Conservation (phyloP, 2,329 filamentous ascomycete species). For the Thielaviopsis euricoi region DNA sequence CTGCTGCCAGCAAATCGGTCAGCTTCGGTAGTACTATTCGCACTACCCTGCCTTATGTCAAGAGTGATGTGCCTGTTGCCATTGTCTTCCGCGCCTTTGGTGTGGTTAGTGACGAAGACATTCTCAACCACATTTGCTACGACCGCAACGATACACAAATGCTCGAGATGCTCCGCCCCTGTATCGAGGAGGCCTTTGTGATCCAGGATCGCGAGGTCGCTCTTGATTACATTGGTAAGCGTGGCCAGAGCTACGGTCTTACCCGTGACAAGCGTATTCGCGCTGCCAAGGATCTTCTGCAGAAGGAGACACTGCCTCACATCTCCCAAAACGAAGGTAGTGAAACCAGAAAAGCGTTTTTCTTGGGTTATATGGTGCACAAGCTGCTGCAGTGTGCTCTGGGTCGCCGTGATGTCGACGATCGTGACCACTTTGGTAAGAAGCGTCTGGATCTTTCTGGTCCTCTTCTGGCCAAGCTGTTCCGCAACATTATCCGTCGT, state of each 20-base stretch:
- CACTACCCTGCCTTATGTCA: constrained; percentile 84
- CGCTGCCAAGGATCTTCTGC: constrained; percentile 83
- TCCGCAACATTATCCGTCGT: constrained; percentile 79
- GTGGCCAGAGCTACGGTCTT: constrained; percentile 55
- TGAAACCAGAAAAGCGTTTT: constrained; percentile 93
- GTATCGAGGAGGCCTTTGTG: constrained; percentile 90
- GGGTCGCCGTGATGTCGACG: constrained; percentile 83
- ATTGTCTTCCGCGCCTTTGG: constrained; percentile 92
- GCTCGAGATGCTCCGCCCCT: constrained; percentile 93
- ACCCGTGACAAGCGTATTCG: constrained; percentile 77
- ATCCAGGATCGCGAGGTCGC: constrained; percentile 93
- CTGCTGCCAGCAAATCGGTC: constrained; percentile 53
- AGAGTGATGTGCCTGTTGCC: constrained; percentile 80
- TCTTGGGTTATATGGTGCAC: constrained; percentile 98
- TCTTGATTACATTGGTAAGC: constrained; percentile 87
- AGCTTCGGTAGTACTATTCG: constrained; percentile 78
- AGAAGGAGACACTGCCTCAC: constrained; percentile 91
- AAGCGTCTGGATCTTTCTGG: constrained; percentile 93
- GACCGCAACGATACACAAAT: constrained; percentile 90
- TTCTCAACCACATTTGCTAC: constrained; percentile 94
- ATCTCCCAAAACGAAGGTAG: constrained; percentile 91
- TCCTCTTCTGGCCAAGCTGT: constrained; percentile 86
- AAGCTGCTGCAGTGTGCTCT: constrained; percentile 85
- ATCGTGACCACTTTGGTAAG: constrained; percentile 97
- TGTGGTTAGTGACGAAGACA: constrained; percentile 94